Evolutionary conservation across 2,329 filamentous ascomycete genomes (phyloP).

Genomic region (Phoma sp.): DNA sequence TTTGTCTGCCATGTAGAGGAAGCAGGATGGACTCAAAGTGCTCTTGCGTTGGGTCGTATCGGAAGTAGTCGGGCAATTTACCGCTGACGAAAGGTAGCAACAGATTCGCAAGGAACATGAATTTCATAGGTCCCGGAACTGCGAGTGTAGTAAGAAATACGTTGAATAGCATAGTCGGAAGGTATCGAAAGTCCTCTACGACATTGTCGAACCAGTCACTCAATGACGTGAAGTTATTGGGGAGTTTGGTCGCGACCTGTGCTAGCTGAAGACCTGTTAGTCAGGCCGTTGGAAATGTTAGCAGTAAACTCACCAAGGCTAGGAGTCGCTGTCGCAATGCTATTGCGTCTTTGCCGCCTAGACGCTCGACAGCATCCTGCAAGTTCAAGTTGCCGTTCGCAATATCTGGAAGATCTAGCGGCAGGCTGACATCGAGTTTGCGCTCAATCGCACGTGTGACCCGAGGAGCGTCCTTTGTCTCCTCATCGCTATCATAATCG

Average conservation of each 20-base stretch:
- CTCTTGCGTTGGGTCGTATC: slow-evolving; percentile 30
- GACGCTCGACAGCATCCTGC: slow-evolving; percentile 29
- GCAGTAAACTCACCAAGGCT: slow-evolving; percentile 53
- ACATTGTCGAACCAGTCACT: slow-evolving; percentile 66
- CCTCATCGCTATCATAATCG: slow-evolving; percentile 55
- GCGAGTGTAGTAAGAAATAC: slow-evolving; percentile 60
- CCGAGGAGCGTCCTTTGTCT: slow-evolving; percentile 33
- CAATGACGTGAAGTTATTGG: slow-evolving; percentile 57
- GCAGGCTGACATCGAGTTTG: not conserved
- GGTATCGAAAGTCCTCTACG: slow-evolving; percentile 62
- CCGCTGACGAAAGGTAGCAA: slow-evolving; percentile 35
- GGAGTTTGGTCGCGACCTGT: slow-evolving; percentile 44
- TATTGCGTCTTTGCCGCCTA: slow-evolving; percentile 62
- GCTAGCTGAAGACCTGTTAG: slow-evolving; percentile 44
- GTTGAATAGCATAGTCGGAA: slow-evolving; percentile 65
- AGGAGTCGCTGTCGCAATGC: slow-evolving; percentile 69
- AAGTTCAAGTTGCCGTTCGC: slow-evolving; percentile 6
- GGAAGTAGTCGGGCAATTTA: slow-evolving; percentile 35
- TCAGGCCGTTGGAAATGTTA: not conserved
- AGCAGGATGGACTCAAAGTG: slow-evolving; percentile 40
- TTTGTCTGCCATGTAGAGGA: slow-evolving; percentile 33
- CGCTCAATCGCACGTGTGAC: slow-evolving; percentile 6
- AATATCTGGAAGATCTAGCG: slow-evolving; percentile 11
- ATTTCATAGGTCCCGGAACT: slow-evolving; percentile 53
- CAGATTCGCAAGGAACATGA: slow-evolving; percentile 54